Base-by-base conservation (phyloP, 257 asterid genomes). In the Nicotiana tomentosiformis region DNA sequence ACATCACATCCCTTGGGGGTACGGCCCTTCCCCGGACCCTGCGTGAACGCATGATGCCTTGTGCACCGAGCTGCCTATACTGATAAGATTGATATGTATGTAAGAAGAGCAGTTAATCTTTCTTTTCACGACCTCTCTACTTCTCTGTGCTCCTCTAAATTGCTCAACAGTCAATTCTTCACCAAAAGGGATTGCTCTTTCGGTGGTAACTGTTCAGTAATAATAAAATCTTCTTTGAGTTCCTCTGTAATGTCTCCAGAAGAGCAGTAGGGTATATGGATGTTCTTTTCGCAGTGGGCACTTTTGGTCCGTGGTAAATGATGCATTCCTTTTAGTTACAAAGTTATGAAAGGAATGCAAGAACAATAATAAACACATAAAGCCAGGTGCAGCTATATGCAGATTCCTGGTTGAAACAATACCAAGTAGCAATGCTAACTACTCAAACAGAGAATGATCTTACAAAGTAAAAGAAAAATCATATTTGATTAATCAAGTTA, bases 241-340 rank as follows among this genome's bases (percentile, higher is more conserved):
- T 81, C 85, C 3, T 91, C 96, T 0, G 2, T 91, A n/a, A 79
- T 90, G 76, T 91, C 97, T 69, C 90, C 96, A 7, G 87, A 88
- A 32, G 97, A 94, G 77, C 88, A 85, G 17, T 94, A 95, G 96
- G 97, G 93, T 18, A 64, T 83, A 33, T 91, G 98, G 97, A 84
- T 96, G 80, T 89, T 80, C 93, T 93, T 65, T 85, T 92, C 4
- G 88, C 89, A 7, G 89, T 90, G 62, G 94, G 90, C 83, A 78
- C 94, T 83, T 88, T 89, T 62, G 97, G 97, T 67, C 93, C 91
- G 85, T 93, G 97, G 96, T 94, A 64, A 89, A 85, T 12, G 30
- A 11, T 26, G 15, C 64, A 43, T 39, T 5, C 35, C 53, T 66
- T 14, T 64, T 39, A 39, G 49, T 39, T 39, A 7, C 49, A 39